These are phyloP conservation scores for Urtica urens DNA, from an alignment of 306 rosid genomes.

Conservation along the genomic window DNA sequence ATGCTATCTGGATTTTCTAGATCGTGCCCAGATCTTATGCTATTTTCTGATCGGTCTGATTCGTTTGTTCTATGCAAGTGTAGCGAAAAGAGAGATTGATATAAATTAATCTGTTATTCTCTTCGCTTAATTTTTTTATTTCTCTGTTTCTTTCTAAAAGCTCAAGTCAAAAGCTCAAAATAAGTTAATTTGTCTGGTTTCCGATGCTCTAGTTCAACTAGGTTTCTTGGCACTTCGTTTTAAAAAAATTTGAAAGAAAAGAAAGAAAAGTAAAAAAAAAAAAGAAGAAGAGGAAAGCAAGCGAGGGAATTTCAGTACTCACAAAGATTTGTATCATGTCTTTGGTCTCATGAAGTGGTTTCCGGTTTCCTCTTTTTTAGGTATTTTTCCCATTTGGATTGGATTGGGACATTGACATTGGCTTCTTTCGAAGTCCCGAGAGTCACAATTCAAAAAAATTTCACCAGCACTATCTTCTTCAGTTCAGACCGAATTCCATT, in stretches of 20 bases:
- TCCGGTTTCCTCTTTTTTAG: slow-evolving; percentile 21
- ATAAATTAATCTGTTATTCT: slow-evolving; percentile 25
- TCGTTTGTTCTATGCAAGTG: slow-evolving; percentile 11
- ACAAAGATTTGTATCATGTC: slow-evolving; percentile 27
- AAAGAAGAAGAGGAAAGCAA: neutral
- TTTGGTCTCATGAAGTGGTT: slow-evolving; percentile 15
- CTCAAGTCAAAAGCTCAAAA: slow-evolving; percentile 36
- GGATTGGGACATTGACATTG: slow-evolving; percentile 18
- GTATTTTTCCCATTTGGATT: slow-evolving; percentile 20
- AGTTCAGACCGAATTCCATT: no score
- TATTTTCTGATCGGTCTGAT: slow-evolving; percentile 34
- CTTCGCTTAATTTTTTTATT: neutral
- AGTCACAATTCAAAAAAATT: no score
- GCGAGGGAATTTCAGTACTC: slow-evolving; percentile 9
- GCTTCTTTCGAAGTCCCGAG: no score
- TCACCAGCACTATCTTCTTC: no score
- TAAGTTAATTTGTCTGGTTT: slow-evolving; percentile 14
- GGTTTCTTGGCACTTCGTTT: no score
- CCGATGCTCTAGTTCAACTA: no score
- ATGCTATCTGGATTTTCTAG: slow-evolving; percentile 35
- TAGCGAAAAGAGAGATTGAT: slow-evolving; percentile 14
- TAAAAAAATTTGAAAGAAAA: no score
- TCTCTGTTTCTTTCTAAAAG: slow-evolving; percentile 17
- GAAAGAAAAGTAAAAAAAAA: no score
- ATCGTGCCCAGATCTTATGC: slow-evolving; percentile 82